phyloP scores from a whole-genome alignment of 2,329 filamentous ascomycete species.

The Aspergillus carbonarius region DNA sequence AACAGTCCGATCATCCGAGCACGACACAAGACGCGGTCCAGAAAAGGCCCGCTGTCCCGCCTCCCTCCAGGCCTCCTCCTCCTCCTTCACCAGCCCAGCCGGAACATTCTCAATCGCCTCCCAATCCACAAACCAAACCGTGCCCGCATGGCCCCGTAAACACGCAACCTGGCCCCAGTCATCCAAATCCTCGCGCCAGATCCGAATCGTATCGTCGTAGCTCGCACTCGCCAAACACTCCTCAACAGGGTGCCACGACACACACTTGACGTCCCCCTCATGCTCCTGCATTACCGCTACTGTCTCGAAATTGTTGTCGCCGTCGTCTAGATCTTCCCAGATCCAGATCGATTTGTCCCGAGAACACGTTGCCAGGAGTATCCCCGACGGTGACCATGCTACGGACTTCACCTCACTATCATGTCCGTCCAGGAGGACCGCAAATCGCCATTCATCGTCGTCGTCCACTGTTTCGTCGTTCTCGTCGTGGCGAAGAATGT shows the following conservation, averaged over 20 bases:
- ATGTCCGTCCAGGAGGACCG: slow-evolving; percentile 88
- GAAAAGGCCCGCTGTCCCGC: slow-evolving; percentile 26
- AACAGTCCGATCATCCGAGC: slow-evolving; percentile 78
- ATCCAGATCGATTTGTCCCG: slow-evolving; percentile 97
- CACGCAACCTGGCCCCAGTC: slow-evolving; percentile 91
- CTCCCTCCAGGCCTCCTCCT: slow-evolving; percentile 27
- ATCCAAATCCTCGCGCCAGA: slow-evolving; percentile 88
- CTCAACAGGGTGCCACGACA: slow-evolving; percentile 81
- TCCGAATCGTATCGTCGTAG: slow-evolving; percentile 86
- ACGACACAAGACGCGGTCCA: slow-evolving; percentile 68
- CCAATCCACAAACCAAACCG: slow-evolving; percentile 84
- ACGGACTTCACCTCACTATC: slow-evolving; percentile 92
- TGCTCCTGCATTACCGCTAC: slow-evolving; percentile 93
- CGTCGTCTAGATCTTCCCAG: slow-evolving; percentile 87
- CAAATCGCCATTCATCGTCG: slow-evolving; percentile 87
- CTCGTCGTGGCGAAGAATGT: slow-evolving; percentile 15
- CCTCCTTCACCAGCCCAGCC: not conserved
- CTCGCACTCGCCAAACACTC: slow-evolving; percentile 85
- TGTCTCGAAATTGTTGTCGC: slow-evolving; percentile 95
- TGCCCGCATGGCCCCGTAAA: slow-evolving; percentile 76
- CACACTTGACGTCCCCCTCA: slow-evolving; percentile 90
- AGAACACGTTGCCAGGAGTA: slow-evolving; percentile 81
- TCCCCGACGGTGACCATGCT: slow-evolving; percentile 63
- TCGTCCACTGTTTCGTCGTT: slow-evolving; percentile 57
- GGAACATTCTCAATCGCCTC: slow-evolving; percentile 41